A percentile compares a stretch with the other conserved stretches of the same genome.
Evolutionary conservation across 2,329 filamentous ascomycete genomes (phyloP).

Genomic region (Torrubiella hemipterigena): DNA sequence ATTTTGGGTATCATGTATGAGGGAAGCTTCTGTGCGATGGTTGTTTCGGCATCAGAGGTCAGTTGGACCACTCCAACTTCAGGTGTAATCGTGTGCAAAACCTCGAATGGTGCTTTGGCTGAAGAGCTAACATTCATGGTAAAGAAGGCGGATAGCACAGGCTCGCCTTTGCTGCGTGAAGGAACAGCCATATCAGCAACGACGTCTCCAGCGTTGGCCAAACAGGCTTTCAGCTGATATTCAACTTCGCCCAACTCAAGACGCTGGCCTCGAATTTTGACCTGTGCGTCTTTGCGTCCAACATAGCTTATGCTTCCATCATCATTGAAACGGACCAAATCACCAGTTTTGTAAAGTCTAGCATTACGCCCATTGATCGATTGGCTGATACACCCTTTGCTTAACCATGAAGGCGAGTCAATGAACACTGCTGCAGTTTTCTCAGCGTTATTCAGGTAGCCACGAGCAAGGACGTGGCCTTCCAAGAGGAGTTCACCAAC

Average conservation of each 20-base stretch:
- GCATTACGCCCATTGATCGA: neutral
- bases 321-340: conserved; percentile 13
- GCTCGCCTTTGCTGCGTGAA: no score
- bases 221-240: conserved; percentile 4
- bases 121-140: no score
- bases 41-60: no score
- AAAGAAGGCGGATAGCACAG: no score
- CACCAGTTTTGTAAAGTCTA: conserved; percentile 12
- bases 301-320: conserved; percentile 26
- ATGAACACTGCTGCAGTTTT: conserved; percentile 13
- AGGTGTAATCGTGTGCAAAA: no score
- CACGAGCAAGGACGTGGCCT: conserved; percentile 7
- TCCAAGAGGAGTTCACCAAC: conserved; percentile 11
- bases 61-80: no score
- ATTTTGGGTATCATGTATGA: no score
- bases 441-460: conserved; percentile 7
- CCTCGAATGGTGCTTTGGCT: no score
- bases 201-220: neutral
- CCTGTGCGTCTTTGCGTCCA: conserved; percentile 40
- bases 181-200: conserved; percentile 2
- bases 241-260: conserved; percentile 27
- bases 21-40: no score
- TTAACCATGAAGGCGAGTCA: conserved; percentile 1
- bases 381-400: no score
- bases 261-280: conserved; percentile 43